Evolutionary conservation across 2,329 filamentous ascomycete genomes (phyloP).

Genomic region (Aspergillus glaucus): DNA sequence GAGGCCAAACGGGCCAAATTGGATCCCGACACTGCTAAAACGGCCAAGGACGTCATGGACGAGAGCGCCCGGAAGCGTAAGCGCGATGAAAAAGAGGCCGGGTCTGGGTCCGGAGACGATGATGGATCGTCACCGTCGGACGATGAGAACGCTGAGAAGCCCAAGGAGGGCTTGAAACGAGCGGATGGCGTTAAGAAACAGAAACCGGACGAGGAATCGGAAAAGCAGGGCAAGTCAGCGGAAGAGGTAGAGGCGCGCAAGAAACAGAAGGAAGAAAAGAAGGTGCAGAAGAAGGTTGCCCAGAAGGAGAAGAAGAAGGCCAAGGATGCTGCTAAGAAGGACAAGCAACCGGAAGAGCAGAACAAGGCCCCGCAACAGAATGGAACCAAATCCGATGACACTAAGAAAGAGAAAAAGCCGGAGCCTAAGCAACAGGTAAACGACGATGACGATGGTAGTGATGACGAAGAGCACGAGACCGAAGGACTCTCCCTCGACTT

Average conservation of each 20-base stretch:
- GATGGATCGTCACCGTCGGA: conserved; percentile 44
- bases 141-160: conserved; percentile 40
- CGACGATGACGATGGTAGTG: conserved; percentile 11
- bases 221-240: conserved; percentile 19
- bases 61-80: conserved; percentile 78
- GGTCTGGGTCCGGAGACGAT: conserved; percentile 45
- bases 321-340: conserved; percentile 30
- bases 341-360: conserved; percentile 20
- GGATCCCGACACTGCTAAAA: conserved; percentile 84
- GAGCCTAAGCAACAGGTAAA: conserved; percentile 15
- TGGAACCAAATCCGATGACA: conserved; percentile 13
- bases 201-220: conserved; percentile 39
- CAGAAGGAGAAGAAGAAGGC: conserved; percentile 31
- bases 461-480: conserved; percentile 37
- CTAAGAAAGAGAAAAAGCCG: conserved; percentile 11
- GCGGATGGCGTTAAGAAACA: conserved; percentile 46
- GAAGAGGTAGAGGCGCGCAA: conserved; percentile 30
- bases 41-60: conserved; percentile 87
- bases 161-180: conserved; percentile 57
- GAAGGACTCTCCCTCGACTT: conserved; percentile 48
- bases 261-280: conserved; percentile 46
- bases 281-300: conserved; percentile 35
- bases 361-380: conserved; percentile 11
- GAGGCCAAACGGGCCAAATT: conserved; percentile 82
- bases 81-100: conserved; percentile 55